Base-by-base conservation (phyloP, 805 yeast species). In the Kodamaea fukazawae region DNA sequence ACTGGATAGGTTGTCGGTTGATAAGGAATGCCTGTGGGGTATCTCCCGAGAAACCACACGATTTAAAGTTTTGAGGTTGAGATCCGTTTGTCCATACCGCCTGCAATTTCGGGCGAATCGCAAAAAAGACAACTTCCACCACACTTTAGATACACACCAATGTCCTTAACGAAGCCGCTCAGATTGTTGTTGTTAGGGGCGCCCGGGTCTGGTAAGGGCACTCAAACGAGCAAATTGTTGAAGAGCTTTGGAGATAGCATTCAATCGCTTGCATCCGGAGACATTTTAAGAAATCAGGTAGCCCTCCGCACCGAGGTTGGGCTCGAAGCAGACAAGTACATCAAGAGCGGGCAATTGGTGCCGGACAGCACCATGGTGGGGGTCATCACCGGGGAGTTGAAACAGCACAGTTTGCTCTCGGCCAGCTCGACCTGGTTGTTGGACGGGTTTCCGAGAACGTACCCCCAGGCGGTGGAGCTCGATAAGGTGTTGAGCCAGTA, bases 171-270 rank as follows among this genome's bases (percentile, higher is more conserved):
- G 16, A 43, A 41, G 32, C 81, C 90, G 1, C 57, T 84, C 12
- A 67, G 96, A 51, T 61, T 88, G 28, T 70, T 90, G 18, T 67
- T 90, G 7, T 65, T 91, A 17, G 97, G 97, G 3, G 96, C 97
- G 0, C 98, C 98, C 0, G 98, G 98, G 0, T 75, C 96, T 1
- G 98, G 98, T 1, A 90, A 90, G 57, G 97, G 97, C 1, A 90
- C 98, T 0, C 86, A 84, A 49, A 84, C 96, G 0, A 63, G 83
- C 2, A 71, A 81, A 43, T 66, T 90, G 4, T 58, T 83, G 43
- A 73, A 75, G 37, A 61, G 65, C 29, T 72, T 81, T 42, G 9
- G 28, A 3, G 75, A 83, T 2, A 51, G 56, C 4, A 60, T 90
- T 15, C 58, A 70, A 10, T 67, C 91, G 1, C 62, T 91, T 7